phyloP scores from a whole-genome alignment of 2,329 filamentous ascomycete genomes.

The Cordyceps cateniannulata region DNA sequence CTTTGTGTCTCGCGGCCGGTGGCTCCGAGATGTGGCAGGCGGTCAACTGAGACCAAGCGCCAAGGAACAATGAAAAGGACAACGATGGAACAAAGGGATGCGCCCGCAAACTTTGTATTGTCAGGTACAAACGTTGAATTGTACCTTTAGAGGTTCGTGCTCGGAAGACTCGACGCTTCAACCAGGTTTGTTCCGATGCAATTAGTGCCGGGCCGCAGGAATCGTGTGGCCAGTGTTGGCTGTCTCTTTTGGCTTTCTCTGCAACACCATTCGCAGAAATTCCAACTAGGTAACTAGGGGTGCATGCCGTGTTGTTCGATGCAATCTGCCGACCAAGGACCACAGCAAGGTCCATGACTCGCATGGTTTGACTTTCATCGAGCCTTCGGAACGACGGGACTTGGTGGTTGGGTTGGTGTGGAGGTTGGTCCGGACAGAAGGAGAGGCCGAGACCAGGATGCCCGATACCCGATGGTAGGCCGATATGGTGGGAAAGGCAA shows the following conservation, averaged over 20 bases:
- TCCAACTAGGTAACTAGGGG: background rate
- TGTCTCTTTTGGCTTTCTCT: background rate
- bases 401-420: background rate
- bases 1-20: background rate
- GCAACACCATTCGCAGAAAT: background rate
- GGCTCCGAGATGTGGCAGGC: background rate
- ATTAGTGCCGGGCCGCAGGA: background rate
- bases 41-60: background rate
- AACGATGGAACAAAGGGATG: background rate
- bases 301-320: background rate
- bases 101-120: background rate
- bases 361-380: background rate
- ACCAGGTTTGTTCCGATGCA: background rate
- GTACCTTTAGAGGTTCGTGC: background rate
- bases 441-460: background rate
- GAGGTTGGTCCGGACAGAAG: background rate
- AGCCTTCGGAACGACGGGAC: background rate
- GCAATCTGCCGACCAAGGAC: background rate
- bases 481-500: background rate
- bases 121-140: background rate
- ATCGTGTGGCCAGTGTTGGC: background rate
- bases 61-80: background rate
- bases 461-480: constrained; percentile 1
- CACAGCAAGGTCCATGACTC: background rate
- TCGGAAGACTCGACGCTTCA: background rate